Evolutionary conservation across 257 asterid genomes (phyloP).

Genomic region (Leptodermis oblonga): DNA sequence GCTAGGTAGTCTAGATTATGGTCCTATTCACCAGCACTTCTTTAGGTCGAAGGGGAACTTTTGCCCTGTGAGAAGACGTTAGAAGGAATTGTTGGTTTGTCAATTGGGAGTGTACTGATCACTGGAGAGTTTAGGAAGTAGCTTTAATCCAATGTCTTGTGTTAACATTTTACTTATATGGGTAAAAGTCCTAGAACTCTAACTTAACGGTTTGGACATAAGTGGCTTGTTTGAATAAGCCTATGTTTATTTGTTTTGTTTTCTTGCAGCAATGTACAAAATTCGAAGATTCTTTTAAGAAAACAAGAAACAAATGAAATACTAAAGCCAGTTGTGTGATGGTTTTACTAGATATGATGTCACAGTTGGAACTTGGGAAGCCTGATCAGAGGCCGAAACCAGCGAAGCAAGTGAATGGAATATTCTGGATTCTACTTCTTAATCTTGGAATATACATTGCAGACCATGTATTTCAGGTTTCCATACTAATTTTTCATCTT

Average conservation of each 20-base stretch:
- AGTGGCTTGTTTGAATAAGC: not conserved
- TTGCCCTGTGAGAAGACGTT: not conserved
- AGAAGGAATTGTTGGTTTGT: not conserved
- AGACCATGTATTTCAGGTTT: conserved; percentile 87
- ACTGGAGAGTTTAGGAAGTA: not conserved
- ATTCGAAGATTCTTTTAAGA: not conserved
- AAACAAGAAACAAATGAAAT: not conserved
- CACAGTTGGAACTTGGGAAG: conserved; percentile 82
- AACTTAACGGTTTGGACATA: not conserved
- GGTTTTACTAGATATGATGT: conserved; percentile 62
- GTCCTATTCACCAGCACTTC: not conserved
- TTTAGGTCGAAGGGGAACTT: not conserved
- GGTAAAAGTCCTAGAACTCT: not conserved
- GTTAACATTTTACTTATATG: not conserved
- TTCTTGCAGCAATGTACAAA: not conserved
- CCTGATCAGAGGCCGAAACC: conserved; percentile 48
- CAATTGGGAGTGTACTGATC: not conserved
- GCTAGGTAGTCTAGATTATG: not conserved
- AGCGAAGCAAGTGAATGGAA: conserved; percentile 71
- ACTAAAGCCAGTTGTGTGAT: conserved; percentile 33
- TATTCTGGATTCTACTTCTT: conserved; percentile 86
- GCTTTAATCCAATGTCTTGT: not conserved
- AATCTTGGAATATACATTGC: conserved; percentile 75
- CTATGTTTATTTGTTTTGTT: not conserved
- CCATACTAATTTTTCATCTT: conserved; percentile 12